phyloP scores from a whole-genome alignment of 2,329 filamentous ascomycete genomes.

The Paracorniculantispora psalliotae region DNA sequence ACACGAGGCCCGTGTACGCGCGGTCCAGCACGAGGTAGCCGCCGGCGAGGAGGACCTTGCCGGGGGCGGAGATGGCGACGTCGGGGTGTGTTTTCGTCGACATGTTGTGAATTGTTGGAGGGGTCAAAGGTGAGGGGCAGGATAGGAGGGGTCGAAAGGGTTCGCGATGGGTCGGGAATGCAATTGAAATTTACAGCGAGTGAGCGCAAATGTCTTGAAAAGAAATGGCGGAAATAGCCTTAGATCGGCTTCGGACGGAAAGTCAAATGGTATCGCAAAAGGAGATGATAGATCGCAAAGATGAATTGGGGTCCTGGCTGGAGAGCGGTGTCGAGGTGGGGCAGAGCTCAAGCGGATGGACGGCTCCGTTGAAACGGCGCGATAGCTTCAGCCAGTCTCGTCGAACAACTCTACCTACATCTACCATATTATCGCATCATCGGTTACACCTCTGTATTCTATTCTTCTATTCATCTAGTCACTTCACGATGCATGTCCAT shows the following conservation, averaged over 20 bases:
- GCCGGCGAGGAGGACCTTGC: constrained; percentile 91
- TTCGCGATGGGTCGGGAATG: background rate
- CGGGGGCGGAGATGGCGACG: constrained; percentile 77
- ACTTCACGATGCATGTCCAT: background rate
- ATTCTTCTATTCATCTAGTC: background rate
- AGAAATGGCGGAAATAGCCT: background rate
- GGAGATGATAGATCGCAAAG: background rate
- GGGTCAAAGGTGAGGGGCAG: background rate
- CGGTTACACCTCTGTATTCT: no score
- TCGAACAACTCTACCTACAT: background rate
- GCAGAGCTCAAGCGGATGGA: background rate
- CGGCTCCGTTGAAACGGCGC: background rate
- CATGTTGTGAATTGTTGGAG: background rate
- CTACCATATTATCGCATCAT: no score
- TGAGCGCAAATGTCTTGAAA: background rate
- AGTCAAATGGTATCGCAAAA: background rate
- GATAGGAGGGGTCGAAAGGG: background rate
- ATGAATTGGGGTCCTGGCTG: background rate
- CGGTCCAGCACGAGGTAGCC: constrained; percentile 94
- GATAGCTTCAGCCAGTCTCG: background rate
- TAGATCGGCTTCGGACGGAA: background rate
- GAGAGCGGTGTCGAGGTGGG: constrained; percentile 5
- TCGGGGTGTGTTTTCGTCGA: constrained; percentile 27
- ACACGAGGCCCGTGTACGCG: constrained; percentile 70
- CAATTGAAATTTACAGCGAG: background rate